Percentiles rank a stretch among this genome's conserved stretches.
Conservation (phyloP, 352 stramenopile genomes). For the Blastocystis sp. region DNA sequence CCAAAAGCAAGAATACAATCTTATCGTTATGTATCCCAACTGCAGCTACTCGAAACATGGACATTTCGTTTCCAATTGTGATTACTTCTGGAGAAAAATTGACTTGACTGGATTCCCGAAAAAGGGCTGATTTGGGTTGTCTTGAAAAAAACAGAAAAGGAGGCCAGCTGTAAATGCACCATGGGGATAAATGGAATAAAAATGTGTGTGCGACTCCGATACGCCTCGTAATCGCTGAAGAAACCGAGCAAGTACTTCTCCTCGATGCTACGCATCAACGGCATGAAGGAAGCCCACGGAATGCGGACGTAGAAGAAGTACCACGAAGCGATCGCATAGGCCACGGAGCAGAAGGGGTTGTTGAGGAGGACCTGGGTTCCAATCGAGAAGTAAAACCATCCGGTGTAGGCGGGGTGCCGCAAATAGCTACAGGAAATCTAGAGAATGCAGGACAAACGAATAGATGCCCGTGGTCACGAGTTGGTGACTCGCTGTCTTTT, state of each 20-base stretch:
- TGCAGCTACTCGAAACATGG: background rate
- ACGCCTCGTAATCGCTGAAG: conserved; percentile 21
- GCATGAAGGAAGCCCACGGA: conserved; percentile 73
- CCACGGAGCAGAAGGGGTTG: conserved; percentile 79
- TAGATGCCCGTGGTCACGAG: conserved; percentile 41
- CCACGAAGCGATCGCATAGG: conserved; percentile 81
- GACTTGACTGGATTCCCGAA: background rate
- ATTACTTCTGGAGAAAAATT: background rate
- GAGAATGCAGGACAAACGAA: conserved; percentile 9
- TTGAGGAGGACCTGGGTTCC: conserved; percentile 81
- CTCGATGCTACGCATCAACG: background rate
- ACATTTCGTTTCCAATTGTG: background rate
- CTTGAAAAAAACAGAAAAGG: background rate
- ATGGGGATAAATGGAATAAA: conserved; percentile 60
- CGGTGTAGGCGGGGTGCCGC: conserved; percentile 82
- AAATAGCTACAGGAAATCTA: conserved; percentile 73
- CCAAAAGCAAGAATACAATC: background rate
- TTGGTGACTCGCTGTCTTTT: background rate
- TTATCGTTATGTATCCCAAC: background rate
- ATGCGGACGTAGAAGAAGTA: conserved; percentile 84
- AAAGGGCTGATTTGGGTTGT: background rate
- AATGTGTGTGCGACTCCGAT: conserved; percentile 21
- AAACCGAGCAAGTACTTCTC: conserved; percentile 16
- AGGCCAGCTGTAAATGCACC: background rate
- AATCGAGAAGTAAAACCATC: conserved; percentile 84